Evolutionary conservation across 768 basidiomycete species (phyloP), one percentile per base, ranked within the genome.

Genomic region (Boletus rubroflammeus): DNA sequence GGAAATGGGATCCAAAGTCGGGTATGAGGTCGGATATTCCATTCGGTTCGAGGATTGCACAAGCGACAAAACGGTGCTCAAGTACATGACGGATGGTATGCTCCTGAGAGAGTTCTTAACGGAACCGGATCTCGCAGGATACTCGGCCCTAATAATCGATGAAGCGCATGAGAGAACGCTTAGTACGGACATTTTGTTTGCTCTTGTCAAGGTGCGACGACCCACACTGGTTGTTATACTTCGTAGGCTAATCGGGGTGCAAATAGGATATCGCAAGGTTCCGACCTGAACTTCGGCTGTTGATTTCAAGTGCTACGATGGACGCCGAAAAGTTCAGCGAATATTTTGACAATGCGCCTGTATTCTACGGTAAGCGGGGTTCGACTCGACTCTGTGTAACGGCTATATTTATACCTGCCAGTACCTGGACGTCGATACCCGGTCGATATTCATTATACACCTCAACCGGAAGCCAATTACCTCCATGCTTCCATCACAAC

Each of bases 71-170:
- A 99, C 97, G 5, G 88, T 95, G 41, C 78, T 99, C 66, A 98
- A 99, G 73, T 99, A 99, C 73, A 97, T 99, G 97, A 99, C 97
- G 41, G 97, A 99, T 66, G 97, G 97, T 32, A 98, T 99, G 97
- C 78, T 99, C 26, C 75, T 98, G 42, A 82, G 97, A 65, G 94
- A 98, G 72, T 98, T 98, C 72, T 74, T 99, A 65, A 98, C 97
- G 10, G 97, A 99, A 70, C 97, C 97, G 0, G 93, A 95, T 74
- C 73, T 99, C 50, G 96, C 93, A 14, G 92, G 92, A 5, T 99
- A 98, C 69, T 87, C 93, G 44, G 92, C 88, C 29, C 75, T 99
- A 64, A 94, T 99, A 64, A 98, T 99, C 64, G 97, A 99, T 70
- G 97, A 99, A 71, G 97, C 97, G 8, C 97, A 99, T 69, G 97